Base-by-base conservation (phyloP, 1,139 yeast species). In the Hemisphaericaspora subhashii region DNA sequence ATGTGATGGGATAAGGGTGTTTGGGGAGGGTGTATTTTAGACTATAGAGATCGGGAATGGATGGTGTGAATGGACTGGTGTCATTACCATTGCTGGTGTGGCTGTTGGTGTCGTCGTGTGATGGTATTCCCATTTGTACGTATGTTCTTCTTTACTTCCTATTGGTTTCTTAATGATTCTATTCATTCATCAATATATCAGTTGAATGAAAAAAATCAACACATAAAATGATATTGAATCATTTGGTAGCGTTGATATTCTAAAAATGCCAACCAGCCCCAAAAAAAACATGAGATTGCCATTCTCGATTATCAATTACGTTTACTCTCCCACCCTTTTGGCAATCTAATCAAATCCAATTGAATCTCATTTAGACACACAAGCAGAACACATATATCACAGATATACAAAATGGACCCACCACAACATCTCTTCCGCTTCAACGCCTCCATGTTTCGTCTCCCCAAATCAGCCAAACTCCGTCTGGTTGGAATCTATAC, bases 401-500 rank as follows among this genome's bases (percentile, higher is more conserved):
- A n/a, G n/a, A n/a, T n/a, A n/a, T n/a, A n/a, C n/a, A n/a, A n/a
- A n/a, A 47, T 47, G 51, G 48, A 45, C 16, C 40, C 35, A 11
- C 33, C 40, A 17, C 40, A 42, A 22, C 41, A 46, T 22, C 30
- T 48, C 26, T 48, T 48, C 33, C 36, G 43, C 24, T 45, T 48
- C 40, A 43, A 39, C 29, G 23, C 37, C 6, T 37, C 47, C 4
- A 33, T 40, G 26, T 71, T 81, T 53, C 72, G 68, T 43, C 66
- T 81, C 29, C 89, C 86, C 43, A 82, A 82, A 49, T 81, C 92
- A 6, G 81, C 81, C 36, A 77, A 83, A 34, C 70, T 88, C 37
- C 73, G 95, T 51, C 76, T 90, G 2, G 63, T 78, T 28, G 95
- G 96, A 8, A 90, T 86, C 20, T 86, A 84, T 54, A 53, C 80